Base-by-base conservation (phyloP, 1,139 yeast species). In the Candida sanyaensis region DNA sequence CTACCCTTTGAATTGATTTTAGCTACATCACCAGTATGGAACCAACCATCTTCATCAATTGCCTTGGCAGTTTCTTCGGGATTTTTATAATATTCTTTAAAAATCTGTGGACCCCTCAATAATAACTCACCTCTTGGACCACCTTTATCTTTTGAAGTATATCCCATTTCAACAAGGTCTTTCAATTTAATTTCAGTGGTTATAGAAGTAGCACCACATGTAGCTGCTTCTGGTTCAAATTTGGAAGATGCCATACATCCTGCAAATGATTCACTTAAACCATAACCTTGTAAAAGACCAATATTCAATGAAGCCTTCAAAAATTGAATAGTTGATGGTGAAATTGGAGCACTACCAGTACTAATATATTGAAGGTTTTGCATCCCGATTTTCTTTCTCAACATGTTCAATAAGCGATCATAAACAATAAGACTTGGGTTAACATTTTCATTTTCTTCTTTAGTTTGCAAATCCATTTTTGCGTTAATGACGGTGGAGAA, bases 21-120 rank as follows among this genome's bases (percentile, higher is more conserved):
- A 9, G 73, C 77, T 42, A 74, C 64, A 55, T 74, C 78, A 13
- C 78, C 78, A 27, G 77, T 68, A 38, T 58, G 56, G 52, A 70
- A 67, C 77, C 78, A 74, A 13, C 78, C 91, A 24, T 86, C 86
- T 37, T 71, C 64, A 56, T 83, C 87, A 45, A 84, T 60, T 2
- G 81, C 68, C 51, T 70, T 69, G 2, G 53, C 61, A 6, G 78
- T 71, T 55, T 71, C 77, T 51, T 68, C 74, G 1, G 67, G 68
- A 52, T 72, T 66, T 54, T 71, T 71, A 56, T 59, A 74, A 50
- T 74, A 74, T 37, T 65, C 66, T 17, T 48, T 45, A 51, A 72
- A 73, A 40, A 71, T 68, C 53, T 74, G 78, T 23, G 69, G 67
- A 6, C 78, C 75, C 49, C 78, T 63, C 33, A 74, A 55, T 46